phyloP scores from a whole-genome alignment of 345 rosid genomes.

The Lumnitzera racemosa region DNA sequence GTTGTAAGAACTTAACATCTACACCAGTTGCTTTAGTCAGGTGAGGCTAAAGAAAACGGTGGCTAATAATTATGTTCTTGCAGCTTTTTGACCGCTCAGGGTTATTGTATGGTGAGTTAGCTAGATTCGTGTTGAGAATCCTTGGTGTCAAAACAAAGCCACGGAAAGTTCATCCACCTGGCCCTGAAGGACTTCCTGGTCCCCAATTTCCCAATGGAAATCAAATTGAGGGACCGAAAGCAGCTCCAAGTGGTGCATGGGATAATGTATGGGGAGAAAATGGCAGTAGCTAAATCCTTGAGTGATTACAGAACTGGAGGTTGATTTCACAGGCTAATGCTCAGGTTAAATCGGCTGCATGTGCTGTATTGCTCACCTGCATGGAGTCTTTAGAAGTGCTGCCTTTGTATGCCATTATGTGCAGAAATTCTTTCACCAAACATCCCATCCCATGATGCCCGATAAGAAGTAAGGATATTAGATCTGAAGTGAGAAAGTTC shows the following conservation, averaged over 20 bases:
- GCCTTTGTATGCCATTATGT: no score
- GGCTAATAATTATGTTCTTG: slow-evolving; percentile 9
- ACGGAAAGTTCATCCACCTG: slow-evolving; percentile 53
- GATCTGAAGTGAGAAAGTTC: no score
- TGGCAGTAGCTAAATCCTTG: slow-evolving; percentile 2
- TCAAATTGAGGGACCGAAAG: slow-evolving; percentile 67
- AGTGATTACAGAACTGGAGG: no score
- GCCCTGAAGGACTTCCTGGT: slow-evolving; percentile 55
- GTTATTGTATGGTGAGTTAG: slow-evolving; percentile 82
- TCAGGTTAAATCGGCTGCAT: no score
- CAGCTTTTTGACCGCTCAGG: slow-evolving; percentile 95
- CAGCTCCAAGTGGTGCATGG: slow-evolving; percentile 74
- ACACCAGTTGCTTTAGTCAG: not conserved
- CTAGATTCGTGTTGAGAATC: slow-evolving; percentile 80
- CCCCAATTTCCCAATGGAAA: slow-evolving; percentile 47
- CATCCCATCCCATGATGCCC: no score
- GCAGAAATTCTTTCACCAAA: no score
- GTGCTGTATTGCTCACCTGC: no score
- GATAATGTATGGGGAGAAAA: slow-evolving; percentile 78
- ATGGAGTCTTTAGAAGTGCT: no score
- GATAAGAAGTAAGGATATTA: no score
- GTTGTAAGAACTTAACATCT: no score
- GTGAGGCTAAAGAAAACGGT: not conserved
- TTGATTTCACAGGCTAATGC: no score
- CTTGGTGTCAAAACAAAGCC: slow-evolving; percentile 78